These are phyloP conservation scores for Berberis vulgaris DNA, from an alignment of 164 flowering plant species.

Conservation along the genomic window DNA sequence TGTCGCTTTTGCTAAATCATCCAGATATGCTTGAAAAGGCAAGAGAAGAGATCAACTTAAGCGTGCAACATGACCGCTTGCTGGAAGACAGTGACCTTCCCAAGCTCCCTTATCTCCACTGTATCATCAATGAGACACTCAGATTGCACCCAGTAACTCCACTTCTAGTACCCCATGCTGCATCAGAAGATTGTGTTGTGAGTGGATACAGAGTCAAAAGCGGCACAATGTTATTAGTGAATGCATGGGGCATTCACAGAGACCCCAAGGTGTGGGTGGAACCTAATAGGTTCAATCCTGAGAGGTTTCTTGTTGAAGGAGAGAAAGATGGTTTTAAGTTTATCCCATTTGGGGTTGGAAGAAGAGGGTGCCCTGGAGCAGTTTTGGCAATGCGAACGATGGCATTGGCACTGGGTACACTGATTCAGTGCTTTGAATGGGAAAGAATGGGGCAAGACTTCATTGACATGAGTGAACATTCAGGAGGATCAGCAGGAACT, in stretches of 20 bases:
- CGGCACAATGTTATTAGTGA: conserved; percentile 11
- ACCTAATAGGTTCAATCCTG: conserved; percentile 5
- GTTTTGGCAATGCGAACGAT: conserved; percentile 11
- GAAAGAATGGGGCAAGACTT: conserved; percentile 12
- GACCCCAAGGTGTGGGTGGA: conserved; percentile 25
- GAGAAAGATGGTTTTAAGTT: conserved; percentile 9
- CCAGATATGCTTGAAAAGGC: conserved; percentile 18
- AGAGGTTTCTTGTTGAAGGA: conserved; percentile 12
- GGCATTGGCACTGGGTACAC: conserved; percentile 13
- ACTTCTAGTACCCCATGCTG: conserved; percentile 15
- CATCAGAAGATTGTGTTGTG: conserved; percentile 12
- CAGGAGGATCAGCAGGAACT: conserved; percentile 3
- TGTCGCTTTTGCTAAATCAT: conserved; percentile 24
- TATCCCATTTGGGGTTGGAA: conserved; percentile 24
- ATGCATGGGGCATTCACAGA: conserved; percentile 21
- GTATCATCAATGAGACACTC: conserved; percentile 21
- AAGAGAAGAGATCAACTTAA: conserved; percentile 6
- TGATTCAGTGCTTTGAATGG: conserved; percentile 33
- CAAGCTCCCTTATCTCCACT: conserved; percentile 19
- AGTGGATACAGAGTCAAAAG: conserved; percentile 8
- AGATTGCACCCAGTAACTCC: conserved; percentile 19
- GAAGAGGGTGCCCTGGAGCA: conserved; percentile 28
- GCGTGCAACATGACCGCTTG: conserved; percentile 6
- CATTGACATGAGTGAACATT: conserved; percentile 15
- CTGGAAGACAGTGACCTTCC: conserved; percentile 20